These are phyloP conservation scores for Leonotis leonurus DNA, from an alignment of 257 asterid species.

Conservation along the genomic window DNA sequence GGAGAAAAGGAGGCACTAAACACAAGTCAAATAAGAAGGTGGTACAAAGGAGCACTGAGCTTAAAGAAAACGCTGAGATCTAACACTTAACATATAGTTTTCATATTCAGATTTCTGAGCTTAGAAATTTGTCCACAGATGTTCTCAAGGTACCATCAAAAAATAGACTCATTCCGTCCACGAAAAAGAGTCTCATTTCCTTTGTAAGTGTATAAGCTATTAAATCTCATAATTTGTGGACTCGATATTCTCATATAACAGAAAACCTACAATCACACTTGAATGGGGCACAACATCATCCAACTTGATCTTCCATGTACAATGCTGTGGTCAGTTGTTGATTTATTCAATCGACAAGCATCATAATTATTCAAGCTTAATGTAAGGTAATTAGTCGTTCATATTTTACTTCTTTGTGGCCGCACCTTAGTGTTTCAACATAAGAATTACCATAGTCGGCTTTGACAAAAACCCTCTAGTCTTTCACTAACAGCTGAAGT, in stretches of 20 bases:
- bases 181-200: too few species aligned
- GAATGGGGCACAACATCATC: background rate
- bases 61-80: background rate
- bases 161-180: too few species aligned
- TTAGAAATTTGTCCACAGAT: background rate
- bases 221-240: background rate
- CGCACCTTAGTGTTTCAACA: background rate
- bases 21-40: background rate
- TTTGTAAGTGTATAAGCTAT: background rate
- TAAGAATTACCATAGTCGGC: background rate
- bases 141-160: background rate
- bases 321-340: background rate
- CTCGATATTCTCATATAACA: background rate
- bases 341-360: background rate
- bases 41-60: background rate
- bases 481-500: too few species aligned
- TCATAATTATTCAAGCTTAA: background rate
- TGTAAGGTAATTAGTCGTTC: background rate
- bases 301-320: background rate
- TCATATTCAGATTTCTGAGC: background rate
- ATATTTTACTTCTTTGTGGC: background rate
- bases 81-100: background rate
- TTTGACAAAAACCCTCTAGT: background rate
- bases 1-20: background rate
- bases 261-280: background rate